phyloP scores from a whole-genome alignment of 78 protist species.

The Dictyostelium citrinum region DNA sequence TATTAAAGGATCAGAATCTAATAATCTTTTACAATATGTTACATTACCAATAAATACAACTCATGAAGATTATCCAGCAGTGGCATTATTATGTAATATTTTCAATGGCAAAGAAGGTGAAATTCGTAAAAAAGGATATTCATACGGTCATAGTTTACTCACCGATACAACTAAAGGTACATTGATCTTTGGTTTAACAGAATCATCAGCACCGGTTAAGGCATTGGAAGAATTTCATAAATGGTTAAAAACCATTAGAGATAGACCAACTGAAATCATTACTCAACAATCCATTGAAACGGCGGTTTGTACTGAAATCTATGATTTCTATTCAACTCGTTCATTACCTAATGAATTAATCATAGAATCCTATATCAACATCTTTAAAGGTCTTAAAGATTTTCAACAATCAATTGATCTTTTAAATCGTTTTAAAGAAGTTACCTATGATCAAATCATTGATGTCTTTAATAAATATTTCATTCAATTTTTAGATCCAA shows the following conservation, averaged over 20 bases:
- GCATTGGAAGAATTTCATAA: conserved; percentile 35
- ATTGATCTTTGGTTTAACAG: neutral
- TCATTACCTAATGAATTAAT: neutral
- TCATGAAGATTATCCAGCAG: conserved; percentile 25
- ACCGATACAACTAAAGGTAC: neutral
- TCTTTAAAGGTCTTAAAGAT: neutral
- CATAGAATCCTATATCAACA: neutral
- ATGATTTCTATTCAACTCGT: conserved; percentile 6
- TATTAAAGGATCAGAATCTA: conserved; percentile 23
- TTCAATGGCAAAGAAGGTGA: conserved; percentile 45
- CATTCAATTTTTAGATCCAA: neutral
- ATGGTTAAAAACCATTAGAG: neutral
- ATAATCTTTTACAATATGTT: conserved; percentile 12
- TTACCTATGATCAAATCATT: conserved; percentile 23
- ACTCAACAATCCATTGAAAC: neutral
- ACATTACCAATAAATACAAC: neutral
- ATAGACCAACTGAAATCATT: neutral
- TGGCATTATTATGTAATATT: conserved; percentile 3
- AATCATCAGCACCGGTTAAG: neutral
- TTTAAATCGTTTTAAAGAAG: neutral
- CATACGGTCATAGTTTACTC: conserved; percentile 11
- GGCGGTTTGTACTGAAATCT: conserved; percentile 10
- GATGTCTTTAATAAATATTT: conserved; percentile 9
- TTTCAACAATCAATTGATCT: conserved; percentile 6
- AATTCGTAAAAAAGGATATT: conserved; percentile 48